phyloP scores from a whole-genome alignment of 2,329 filamentous ascomycete genomes.

The Paradendryphiella salina region DNA sequence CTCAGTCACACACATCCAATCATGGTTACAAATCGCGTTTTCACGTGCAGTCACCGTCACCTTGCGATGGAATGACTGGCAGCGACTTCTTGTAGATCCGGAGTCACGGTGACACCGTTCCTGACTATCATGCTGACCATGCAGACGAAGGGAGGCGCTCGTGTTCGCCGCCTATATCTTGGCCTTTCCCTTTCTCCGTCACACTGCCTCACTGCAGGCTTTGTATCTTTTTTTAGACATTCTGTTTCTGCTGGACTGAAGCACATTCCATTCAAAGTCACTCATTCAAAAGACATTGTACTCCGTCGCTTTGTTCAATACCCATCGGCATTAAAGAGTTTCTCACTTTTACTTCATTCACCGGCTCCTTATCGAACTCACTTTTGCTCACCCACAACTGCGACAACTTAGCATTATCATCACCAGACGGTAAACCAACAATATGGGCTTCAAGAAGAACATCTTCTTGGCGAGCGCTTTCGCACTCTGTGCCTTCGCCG shows the following conservation, averaged over 20 bases:
- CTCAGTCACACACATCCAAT: slow-evolving; percentile 20
- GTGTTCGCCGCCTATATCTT: slow-evolving; percentile 17
- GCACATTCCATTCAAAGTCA: slow-evolving; percentile 12
- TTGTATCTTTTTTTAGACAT: slow-evolving; percentile 15
- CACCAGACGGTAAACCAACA: slow-evolving; percentile 13
- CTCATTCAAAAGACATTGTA: slow-evolving; percentile 8
- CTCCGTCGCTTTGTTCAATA: not conserved
- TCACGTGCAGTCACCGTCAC: slow-evolving; percentile 17
- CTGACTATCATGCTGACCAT: slow-evolving; percentile 1
- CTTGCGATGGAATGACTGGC: slow-evolving; percentile 18
- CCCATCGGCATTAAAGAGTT: too few relatives aligned
- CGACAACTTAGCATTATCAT: not conserved
- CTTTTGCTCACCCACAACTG: not conserved
- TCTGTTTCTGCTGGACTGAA: slow-evolving; percentile 19
- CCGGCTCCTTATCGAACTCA: not conserved
- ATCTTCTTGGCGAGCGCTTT: slow-evolving; percentile 30
- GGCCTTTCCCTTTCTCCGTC: slow-evolving; percentile 7
- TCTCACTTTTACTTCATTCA: too few relatives aligned
- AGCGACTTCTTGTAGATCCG: not conserved
- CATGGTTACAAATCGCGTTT: slow-evolving; percentile 3
- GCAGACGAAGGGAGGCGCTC: slow-evolving; percentile 8
- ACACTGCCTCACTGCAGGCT: slow-evolving; percentile 21
- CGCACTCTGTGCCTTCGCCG: slow-evolving; percentile 46
- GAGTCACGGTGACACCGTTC: not conserved
- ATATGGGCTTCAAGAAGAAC: slow-evolving; percentile 32